phyloP scores from a whole-genome alignment of 2,329 filamentous ascomycete species.

The Cladosporium sp. region DNA sequence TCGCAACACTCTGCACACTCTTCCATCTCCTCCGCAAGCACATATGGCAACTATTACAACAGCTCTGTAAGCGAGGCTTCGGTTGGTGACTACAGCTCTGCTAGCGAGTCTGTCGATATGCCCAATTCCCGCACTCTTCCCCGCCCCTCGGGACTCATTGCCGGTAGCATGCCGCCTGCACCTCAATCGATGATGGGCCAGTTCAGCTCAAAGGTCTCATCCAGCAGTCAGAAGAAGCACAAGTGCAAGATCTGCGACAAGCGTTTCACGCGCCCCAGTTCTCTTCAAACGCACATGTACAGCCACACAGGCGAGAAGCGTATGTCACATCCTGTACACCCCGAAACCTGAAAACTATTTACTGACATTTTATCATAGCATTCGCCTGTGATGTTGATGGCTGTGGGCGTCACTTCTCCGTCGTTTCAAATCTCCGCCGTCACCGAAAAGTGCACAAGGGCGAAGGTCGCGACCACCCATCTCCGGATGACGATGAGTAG shows the following conservation, averaged over 20 bases:
- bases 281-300: slow-evolving; percentile 96
- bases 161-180: slow-evolving; percentile 65
- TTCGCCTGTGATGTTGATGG: slow-evolving; percentile 93
- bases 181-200: slow-evolving; percentile 98
- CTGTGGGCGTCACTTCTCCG: slow-evolving; percentile 92
- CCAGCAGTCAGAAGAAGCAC: slow-evolving; percentile 97
- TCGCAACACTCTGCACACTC: slow-evolving; percentile 79
- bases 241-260: slow-evolving; percentile 99
- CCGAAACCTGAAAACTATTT: background rate
- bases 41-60: slow-evolving; percentile 78
- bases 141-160: slow-evolving; percentile 63
- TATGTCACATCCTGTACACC: slow-evolving; percentile 50
- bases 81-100: slow-evolving; percentile 89
- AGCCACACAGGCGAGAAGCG: slow-evolving; percentile 97
- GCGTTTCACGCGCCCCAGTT: slow-evolving; percentile 90
- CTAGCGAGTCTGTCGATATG: slow-evolving; percentile 77
- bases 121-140: slow-evolving; percentile 78
- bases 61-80: slow-evolving; percentile 75
- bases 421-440: slow-evolving; percentile 89
- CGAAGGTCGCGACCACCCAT: slow-evolving; percentile 48
- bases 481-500: slow-evolving; percentile 44
- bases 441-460: slow-evolving; percentile 96
- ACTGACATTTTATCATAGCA: slow-evolving; percentile 50
- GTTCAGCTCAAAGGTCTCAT: slow-evolving; percentile 94
- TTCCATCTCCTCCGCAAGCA: slow-evolving; percentile 78